Evolutionary conservation across 371 early-diverging fungal genomes (phyloP).

Genomic region (Mucor velutinosus): DNA sequence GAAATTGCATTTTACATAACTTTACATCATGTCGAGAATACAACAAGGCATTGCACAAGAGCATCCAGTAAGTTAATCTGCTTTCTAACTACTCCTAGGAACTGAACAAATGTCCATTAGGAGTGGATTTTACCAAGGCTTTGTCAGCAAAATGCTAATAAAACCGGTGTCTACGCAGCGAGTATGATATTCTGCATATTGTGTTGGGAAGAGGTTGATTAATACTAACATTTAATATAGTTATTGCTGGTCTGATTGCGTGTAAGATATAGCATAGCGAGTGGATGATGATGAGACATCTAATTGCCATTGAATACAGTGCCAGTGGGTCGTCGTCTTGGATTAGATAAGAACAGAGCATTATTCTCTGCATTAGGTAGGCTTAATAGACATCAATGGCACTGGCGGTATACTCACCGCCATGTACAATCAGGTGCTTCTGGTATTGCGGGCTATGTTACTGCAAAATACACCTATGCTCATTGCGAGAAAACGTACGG

Average conservation of each 20-base stretch:
- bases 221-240: background rate
- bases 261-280: conserved; percentile 4
- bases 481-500: conserved; percentile 22
- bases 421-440: conserved; percentile 11
- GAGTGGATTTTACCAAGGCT: conserved; percentile 28
- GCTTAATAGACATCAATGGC: background rate
- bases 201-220: too few species aligned
- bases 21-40: conserved; percentile 11
- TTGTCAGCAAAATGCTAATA: conserved; percentile 25
- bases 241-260: conserved; percentile 8
- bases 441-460: conserved; percentile 17
- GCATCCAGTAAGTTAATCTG: conserved; percentile 15
- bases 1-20: background rate
- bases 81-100: too few species aligned
- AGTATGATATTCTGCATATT: conserved; percentile 7
- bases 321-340: conserved; percentile 18
- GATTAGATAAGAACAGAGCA: conserved; percentile 21
- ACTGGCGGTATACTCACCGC: background rate
- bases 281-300: background rate
- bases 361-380: conserved; percentile 22
- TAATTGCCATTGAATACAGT: background rate
- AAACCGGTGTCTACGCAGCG: conserved; percentile 24
- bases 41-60: conserved; percentile 26
- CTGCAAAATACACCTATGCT: conserved; percentile 17
- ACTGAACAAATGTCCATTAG: background rate